Conservation (phyloP, 192 early-diverging fungal species). For the Allomyces macrogynus region DNA sequence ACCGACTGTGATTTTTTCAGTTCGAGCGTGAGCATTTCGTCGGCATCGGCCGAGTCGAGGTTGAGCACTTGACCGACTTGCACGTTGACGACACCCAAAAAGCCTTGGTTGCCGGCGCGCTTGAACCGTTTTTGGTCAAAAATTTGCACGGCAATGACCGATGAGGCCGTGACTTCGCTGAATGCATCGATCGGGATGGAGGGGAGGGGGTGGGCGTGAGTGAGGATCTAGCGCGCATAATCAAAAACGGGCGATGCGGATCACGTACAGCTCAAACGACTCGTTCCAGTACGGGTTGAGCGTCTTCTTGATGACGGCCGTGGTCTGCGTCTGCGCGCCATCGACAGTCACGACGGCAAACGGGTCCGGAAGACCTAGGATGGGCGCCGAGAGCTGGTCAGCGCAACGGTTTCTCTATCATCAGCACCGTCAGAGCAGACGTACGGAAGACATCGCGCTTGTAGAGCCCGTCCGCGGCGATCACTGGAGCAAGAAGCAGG, state of each 20-base stretch:
- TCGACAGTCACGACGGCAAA: slow-evolving; percentile 92
- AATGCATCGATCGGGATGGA: neutral
- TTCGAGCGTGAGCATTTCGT: slow-evolving; percentile 75
- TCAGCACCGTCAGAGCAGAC: slow-evolving; percentile 2
- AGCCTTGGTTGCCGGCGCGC: slow-evolving; percentile 59
- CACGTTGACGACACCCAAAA: slow-evolving; percentile 77
- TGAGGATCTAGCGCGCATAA: no score
- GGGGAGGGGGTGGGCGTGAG: no score
- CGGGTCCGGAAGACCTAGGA: slow-evolving; percentile 66
- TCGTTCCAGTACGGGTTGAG: slow-evolving; percentile 97
- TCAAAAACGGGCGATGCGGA: no score
- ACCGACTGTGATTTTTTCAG: slow-evolving; percentile 65
- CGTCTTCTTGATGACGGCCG: slow-evolving; percentile 63
- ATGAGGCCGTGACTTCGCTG: slow-evolving; percentile 48
- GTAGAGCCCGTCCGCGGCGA: slow-evolving; percentile 77
- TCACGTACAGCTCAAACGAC: slow-evolving; percentile 48
- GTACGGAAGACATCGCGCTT: slow-evolving; percentile 79
- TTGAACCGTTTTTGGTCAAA: slow-evolving; percentile 98
- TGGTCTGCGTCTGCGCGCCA: slow-evolving; percentile 86
- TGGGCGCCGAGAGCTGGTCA: neutral
- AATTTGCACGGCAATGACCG: slow-evolving; percentile 78
- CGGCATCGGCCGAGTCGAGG: slow-evolving; percentile 37
- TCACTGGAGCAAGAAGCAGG: slow-evolving; percentile 22
- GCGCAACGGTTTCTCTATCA: no score
- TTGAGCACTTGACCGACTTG: slow-evolving; percentile 66